Conservation (phyloP, 106 monocot species). For the Hemerocallis citrina region DNA sequence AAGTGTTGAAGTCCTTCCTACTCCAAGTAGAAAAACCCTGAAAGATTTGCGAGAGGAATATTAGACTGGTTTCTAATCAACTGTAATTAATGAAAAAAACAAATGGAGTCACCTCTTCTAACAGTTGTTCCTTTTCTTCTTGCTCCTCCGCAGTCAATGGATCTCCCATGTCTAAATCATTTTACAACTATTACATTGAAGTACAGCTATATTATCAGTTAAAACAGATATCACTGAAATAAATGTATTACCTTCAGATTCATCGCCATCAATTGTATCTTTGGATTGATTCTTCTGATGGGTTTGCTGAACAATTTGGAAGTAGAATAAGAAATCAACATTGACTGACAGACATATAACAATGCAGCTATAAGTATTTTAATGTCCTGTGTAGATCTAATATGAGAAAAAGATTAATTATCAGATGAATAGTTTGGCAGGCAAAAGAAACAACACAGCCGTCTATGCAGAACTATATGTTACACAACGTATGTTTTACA, state of each 20-base stretch:
- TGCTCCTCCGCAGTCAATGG: constrained; percentile 80
- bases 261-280: constrained; percentile 81
- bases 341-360: too few species aligned
- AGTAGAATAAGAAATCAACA: neutral
- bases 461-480: too few species aligned
- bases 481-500: too few species aligned
- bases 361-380: too few species aligned
- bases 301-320: constrained; percentile 32
- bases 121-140: constrained; percentile 79
- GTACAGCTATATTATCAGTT: neutral
- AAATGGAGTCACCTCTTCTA: constrained; percentile 59
- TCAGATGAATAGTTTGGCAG: too few species aligned
- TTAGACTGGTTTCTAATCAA: neutral
- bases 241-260: constrained; percentile 62
- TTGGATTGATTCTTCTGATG: constrained; percentile 68
- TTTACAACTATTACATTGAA: neutral
- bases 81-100: neutral
- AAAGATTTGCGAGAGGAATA: neutral
- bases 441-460: too few species aligned
- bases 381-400: too few species aligned
- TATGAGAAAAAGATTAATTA: too few species aligned
- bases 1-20: constrained; percentile 88
- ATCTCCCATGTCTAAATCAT: constrained; percentile 46
- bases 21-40: constrained; percentile 96
- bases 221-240: neutral